phyloP scores from a whole-genome alignment of 306 rosid genomes.

The Alnus glutinosa region DNA sequence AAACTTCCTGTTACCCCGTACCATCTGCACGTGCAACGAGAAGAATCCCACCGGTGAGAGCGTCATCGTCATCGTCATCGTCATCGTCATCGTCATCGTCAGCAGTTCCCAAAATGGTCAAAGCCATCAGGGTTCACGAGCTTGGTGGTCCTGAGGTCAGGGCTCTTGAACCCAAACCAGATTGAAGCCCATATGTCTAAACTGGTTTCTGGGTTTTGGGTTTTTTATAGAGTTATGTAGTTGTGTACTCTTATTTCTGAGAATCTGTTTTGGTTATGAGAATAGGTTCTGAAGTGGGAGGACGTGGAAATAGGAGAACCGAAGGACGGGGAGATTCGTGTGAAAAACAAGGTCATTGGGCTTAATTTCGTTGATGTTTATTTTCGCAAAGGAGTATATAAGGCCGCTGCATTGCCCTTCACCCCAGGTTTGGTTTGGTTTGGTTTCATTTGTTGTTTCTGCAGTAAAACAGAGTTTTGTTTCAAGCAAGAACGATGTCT shows the following conservation, averaged over 20 bases:
- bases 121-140: slow-evolving; percentile 73
- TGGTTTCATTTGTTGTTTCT: background rate
- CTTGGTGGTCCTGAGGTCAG: slow-evolving; percentile 73
- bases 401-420: slow-evolving; percentile 56
- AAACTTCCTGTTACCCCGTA: background rate
- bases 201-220: background rate
- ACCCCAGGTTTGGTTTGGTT: slow-evolving; percentile 48
- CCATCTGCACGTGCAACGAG: background rate
- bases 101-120: slow-evolving; percentile 50
- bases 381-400: slow-evolving; percentile 80
- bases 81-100: slow-evolving; percentile 30
- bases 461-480: background rate
- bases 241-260: background rate
- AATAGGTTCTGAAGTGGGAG: slow-evolving; percentile 83
- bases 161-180: background rate
- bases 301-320: slow-evolving; percentile 85
- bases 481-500: background rate
- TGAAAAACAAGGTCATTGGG: slow-evolving; percentile 76
- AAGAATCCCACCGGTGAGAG: background rate
- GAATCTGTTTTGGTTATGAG: slow-evolving; percentile 2
- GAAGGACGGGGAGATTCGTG: slow-evolving; percentile 72
- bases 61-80: too few species aligned
- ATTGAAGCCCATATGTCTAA: background rate
- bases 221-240: background rate
- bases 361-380: slow-evolving; percentile 78